Base-by-base conservation (phyloP, 805 yeast species). In the Teunomyces gatunensis region DNA sequence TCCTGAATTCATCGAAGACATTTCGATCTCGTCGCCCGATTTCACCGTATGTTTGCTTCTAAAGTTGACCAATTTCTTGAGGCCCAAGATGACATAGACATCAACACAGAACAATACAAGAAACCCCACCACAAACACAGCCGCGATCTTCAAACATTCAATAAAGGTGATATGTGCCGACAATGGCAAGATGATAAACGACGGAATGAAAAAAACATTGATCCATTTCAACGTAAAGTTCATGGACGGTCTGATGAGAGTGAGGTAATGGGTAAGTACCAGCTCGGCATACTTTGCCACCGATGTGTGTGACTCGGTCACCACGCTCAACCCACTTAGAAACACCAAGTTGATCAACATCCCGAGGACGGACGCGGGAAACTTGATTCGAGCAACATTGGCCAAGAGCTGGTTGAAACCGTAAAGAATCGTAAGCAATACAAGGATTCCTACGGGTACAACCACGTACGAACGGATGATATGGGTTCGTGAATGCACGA, bases 201-300 rank as follows among this genome's bases (percentile, higher is more conserved):
- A 83, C 0, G 94, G 92, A 0, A 88, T 81, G 71, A 87, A 87
- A 59, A 83, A 85, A 5, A 85, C 76, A 60, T 84, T 85, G 65
- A 87, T 87, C 92, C 94, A 87, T 47, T 85, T 74, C 43, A 87
- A 70, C 1, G 85, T 73, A 61, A 85, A 84, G 51, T 85, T 85
- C 68, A 79, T 78, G 12, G 89, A 80, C n/a, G 85, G 77, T 42
- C 83, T 81, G 42, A 83, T 64, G 10, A 72, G 29, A 36, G 51
- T 54, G 34, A 73, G 56, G 46, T 73, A 72, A 42, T 61, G 53
- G 12, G 63, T 60, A 25, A 71, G 53, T 2, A 63, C 30, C 57
- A 64, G 57, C 17, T 36, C 17, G 20, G 52, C 34, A 47, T 65
- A 61, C 25, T n/a, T n/a, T 10, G 40, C 7, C 4, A n/a, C 40